These are phyloP conservation scores for Candida railenensis DNA, from an alignment of 805 yeast species.

Conservation along the genomic window DNA sequence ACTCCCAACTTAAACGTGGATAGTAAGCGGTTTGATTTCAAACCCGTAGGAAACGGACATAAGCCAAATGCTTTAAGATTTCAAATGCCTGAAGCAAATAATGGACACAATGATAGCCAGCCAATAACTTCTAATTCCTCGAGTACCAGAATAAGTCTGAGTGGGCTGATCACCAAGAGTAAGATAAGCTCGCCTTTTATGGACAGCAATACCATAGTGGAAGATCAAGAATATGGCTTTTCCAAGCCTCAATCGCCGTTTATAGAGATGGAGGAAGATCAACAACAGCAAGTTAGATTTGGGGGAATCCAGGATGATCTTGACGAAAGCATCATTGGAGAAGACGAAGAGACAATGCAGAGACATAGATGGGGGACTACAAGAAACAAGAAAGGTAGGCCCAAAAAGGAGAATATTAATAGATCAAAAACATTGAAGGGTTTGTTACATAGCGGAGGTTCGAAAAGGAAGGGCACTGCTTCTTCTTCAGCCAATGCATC, in stretches of 20 bases:
- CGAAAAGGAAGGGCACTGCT: not conserved
- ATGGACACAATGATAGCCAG: not conserved
- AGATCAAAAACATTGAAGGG: conserved; percentile 62
- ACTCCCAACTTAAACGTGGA: conserved; percentile 23
- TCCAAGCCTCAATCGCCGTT: conserved; percentile 30
- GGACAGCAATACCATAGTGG: conserved; percentile 23
- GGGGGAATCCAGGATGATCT: conserved; percentile 11
- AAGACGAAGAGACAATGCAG: conserved; percentile 54
- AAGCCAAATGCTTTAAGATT: conserved; percentile 22
- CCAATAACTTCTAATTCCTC: not conserved
- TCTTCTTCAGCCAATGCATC: conserved; percentile 9
- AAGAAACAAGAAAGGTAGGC: conserved; percentile 69
- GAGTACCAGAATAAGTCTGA: conserved; percentile 7
- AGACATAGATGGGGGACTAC: conserved; percentile 92
- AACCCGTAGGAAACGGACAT: not conserved
- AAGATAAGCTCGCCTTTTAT: conserved; percentile 27
- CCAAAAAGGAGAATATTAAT: conserved; percentile 44
- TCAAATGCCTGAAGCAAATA: conserved; percentile 21
- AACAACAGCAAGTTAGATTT: conserved; percentile 6
- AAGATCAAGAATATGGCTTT: conserved; percentile 21
- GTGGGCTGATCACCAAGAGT: conserved; percentile 6
- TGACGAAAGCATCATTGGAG: conserved; percentile 19
- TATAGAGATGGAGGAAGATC: conserved; percentile 11
- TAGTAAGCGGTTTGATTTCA: conserved; percentile 6
- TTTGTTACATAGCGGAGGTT: conserved; percentile 23